Conservation (phyloP, 164 flowering plant species). For the Echeveria elegans region DNA sequence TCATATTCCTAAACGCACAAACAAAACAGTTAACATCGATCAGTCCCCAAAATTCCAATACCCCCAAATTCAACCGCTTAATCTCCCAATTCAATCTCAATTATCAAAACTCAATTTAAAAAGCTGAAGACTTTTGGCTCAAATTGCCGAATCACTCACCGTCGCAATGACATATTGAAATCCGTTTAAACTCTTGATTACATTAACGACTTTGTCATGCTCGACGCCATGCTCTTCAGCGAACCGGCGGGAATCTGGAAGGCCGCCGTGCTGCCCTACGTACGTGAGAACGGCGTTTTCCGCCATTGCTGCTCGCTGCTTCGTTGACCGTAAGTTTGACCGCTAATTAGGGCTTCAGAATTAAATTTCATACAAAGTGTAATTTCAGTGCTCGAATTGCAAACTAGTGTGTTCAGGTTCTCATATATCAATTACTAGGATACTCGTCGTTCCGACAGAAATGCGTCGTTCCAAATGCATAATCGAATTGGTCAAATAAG, state of each 20-base stretch:
- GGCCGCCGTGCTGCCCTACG: slow-evolving; percentile 41
- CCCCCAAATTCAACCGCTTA: background rate
- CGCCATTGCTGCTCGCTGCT: background rate
- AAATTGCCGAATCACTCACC: slow-evolving; percentile 24
- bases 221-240: slow-evolving; percentile 42
- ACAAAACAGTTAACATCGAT: background rate
- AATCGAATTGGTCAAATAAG: no score
- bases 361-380: background rate
- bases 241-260: slow-evolving; percentile 65
- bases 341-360: background rate
- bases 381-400: no score
- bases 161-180: slow-evolving; percentile 54
- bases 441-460: no score
- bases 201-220: slow-evolving; percentile 62
- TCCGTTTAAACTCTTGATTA: slow-evolving; percentile 73
- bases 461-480: no score
- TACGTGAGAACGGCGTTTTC: slow-evolving; percentile 60
- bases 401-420: background rate
- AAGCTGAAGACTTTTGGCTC: background rate
- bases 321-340: background rate
- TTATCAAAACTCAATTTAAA: background rate
- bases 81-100: background rate
- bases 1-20: slow-evolving; percentile 54
- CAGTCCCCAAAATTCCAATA: background rate
- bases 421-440: no score